These are phyloP conservation scores for Claviceps citrina DNA, from an alignment of 2,329 filamentous ascomycete species.

Conservation along the genomic window DNA sequence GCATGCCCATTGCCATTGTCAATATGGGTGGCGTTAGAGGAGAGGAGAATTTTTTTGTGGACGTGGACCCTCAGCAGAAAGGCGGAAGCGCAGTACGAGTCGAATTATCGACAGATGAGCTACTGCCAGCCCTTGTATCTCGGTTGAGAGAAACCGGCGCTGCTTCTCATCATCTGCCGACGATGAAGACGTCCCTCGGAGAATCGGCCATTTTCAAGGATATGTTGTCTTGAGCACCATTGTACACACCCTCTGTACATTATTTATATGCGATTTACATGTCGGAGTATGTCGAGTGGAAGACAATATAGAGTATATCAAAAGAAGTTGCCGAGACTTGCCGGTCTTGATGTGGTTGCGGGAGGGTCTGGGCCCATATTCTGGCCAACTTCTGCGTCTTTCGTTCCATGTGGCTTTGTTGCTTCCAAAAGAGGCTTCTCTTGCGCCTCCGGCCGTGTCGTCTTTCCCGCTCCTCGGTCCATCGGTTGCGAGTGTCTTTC, in stretches of 20 bases:
- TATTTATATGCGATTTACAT: constrained; percentile 8
- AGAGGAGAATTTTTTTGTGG: constrained; percentile 55
- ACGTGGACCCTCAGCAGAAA: constrained; percentile 34
- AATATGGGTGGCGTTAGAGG: constrained; percentile 76
- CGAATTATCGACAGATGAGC: constrained; percentile 40
- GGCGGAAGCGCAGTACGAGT: constrained; percentile 40
- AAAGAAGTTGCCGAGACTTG: constrained; percentile 34
- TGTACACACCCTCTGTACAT: too few relatives aligned
- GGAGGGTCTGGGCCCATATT: constrained; percentile 7
- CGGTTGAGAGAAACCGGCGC: constrained; percentile 24
- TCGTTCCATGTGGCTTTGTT: constrained; percentile 5
- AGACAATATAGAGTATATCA: constrained; percentile 18
- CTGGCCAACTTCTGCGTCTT: constrained; percentile 6
- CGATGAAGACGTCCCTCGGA: background rate
- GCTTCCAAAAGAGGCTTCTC: constrained; percentile 1
- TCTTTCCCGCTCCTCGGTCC: constrained; percentile 10
- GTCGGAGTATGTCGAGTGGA: background rate
- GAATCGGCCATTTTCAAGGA: constrained; percentile 34
- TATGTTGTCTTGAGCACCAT: constrained; percentile 36
- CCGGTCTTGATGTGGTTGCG: constrained; percentile 13
- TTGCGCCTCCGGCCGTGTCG: background rate
- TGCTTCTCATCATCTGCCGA: background rate
- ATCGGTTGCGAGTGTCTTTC: constrained; percentile 38
- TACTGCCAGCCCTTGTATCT: constrained; percentile 42
- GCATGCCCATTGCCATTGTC: constrained; percentile 73